Conservation (phyloP, 352 stramenopile species). For the Globisporangium camurandrum region DNA sequence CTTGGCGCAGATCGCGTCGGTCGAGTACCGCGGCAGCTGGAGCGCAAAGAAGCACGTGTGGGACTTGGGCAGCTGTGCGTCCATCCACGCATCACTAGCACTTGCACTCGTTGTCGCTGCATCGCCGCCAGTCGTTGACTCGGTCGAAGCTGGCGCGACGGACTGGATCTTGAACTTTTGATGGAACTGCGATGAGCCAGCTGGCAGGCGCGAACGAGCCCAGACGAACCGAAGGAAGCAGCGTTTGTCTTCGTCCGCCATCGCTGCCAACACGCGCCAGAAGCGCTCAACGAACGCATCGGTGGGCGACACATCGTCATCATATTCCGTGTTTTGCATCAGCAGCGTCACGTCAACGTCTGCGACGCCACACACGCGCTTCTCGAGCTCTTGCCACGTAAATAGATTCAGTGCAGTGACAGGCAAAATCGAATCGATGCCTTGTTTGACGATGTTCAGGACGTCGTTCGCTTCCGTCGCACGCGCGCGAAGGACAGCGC, state of each 20-base stretch:
- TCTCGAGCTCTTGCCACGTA: constrained; percentile 66
- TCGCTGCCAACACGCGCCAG: constrained; percentile 58
- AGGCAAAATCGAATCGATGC: constrained; percentile 67
- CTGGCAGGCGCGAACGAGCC: constrained; percentile 61
- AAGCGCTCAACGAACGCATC: constrained; percentile 75
- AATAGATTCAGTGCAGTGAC: constrained; percentile 47
- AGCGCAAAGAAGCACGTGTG: constrained; percentile 87
- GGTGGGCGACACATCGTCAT: constrained; percentile 54
- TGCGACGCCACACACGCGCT: constrained; percentile 57
- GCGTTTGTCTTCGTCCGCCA: constrained; percentile 58
- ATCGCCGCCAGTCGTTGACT: neutral
- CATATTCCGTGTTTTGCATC: constrained; percentile 75
- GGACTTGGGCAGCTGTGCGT: constrained; percentile 74
- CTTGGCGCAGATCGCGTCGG: constrained; percentile 54
- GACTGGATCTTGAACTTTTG: constrained; percentile 87
- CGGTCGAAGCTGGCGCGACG: constrained; percentile 15
- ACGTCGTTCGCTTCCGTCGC: constrained; percentile 35
- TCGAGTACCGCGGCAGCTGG: constrained; percentile 74
- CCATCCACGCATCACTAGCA: constrained; percentile 16
- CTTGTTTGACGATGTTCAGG: constrained; percentile 68
- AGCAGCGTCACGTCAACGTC: constrained; percentile 70
- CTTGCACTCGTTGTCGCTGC: neutral
- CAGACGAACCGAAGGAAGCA: constrained; percentile 81
- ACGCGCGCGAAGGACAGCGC: constrained; percentile 28
- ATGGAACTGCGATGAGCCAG: constrained; percentile 54